Percentiles rank a stretch among this genome's conserved stretches.
phyloP scores from a whole-genome alignment of 2,329 filamentous ascomycete genomes.

The Ploettnerulaceae sp. region DNA sequence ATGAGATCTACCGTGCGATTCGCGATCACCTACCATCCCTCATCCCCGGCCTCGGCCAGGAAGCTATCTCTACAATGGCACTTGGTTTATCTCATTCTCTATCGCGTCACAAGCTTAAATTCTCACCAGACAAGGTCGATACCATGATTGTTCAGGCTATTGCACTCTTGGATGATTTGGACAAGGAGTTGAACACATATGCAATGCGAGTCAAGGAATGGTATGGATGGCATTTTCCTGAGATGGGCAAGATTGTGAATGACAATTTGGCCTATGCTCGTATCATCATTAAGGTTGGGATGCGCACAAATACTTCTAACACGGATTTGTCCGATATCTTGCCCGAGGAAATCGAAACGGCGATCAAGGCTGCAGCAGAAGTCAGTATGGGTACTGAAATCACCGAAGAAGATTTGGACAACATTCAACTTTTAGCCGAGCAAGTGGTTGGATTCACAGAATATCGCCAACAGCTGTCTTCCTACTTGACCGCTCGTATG shows the following conservation, averaged over 20 bases:
- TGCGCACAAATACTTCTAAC: conserved; percentile 72
- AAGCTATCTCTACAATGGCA: conserved; percentile 89
- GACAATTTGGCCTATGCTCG: conserved; percentile 94
- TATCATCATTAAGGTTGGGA: conserved; percentile 83
- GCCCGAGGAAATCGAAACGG: conserved; percentile 88
- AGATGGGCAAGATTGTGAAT: conserved; percentile 94
- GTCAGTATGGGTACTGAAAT: conserved; percentile 99
- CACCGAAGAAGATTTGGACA: conserved; percentile 83
- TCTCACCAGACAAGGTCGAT: conserved; percentile 97
- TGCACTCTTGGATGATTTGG: conserved; percentile 86
- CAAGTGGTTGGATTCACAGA: conserved; percentile 91
- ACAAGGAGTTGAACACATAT: conserved; percentile 98
- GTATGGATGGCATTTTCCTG: conserved; percentile 99
- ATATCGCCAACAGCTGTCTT: conserved; percentile 81
- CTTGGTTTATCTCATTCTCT: conserved; percentile 96
- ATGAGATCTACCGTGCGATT: conserved; percentile 91
- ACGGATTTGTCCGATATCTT: conserved; percentile 84
- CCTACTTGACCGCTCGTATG: conserved; percentile 90
- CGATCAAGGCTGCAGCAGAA: conserved; percentile 90
- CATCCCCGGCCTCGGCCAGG: conserved; percentile 78
- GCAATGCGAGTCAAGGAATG: conserved; percentile 99
- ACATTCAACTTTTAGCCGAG: conserved; percentile 86
- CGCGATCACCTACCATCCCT: conserved; percentile 85
- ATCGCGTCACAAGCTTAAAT: conserved; percentile 96
- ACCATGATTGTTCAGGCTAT: conserved; percentile 99